Evolutionary conservation across 192 early-diverging fungal species (phyloP).

Genomic region (Coemansia biformis): DNA sequence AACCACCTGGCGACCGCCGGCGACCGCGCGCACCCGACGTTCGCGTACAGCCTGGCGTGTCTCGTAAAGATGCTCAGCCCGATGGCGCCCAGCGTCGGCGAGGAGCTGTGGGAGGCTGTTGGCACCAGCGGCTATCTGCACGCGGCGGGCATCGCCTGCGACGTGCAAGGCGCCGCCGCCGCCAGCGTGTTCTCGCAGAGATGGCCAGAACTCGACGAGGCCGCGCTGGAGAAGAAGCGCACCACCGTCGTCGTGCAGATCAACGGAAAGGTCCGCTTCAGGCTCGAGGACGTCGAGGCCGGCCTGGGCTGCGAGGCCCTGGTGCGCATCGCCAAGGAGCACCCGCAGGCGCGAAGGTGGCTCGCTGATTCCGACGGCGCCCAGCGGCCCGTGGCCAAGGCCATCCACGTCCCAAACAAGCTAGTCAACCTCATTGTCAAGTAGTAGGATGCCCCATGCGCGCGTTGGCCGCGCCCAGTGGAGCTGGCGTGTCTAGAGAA

Average conservation of each 20-base stretch:
- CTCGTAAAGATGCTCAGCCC: conserved; percentile 70
- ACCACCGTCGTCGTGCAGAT: conserved; percentile 53
- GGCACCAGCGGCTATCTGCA: conserved; percentile 22
- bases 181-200: conserved; percentile 49
- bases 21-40: conserved; percentile 47
- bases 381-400: conserved; percentile 39
- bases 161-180: too few relatives aligned
- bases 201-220: conserved; percentile 56
- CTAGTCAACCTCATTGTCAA: conserved; percentile 67
- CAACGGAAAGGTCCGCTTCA: conserved; percentile 75
- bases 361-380: conserved; percentile 36
- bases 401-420: conserved; percentile 62
- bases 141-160: neutral
- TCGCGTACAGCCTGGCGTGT: conserved; percentile 49
- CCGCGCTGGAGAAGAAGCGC: conserved; percentile 50
- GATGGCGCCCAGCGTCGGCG: conserved; percentile 66
- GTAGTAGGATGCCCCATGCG: neutral
- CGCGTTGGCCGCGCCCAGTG: neutral
- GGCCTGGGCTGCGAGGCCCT: conserved; percentile 33
- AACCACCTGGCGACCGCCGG: conserved; percentile 32
- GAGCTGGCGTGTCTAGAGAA: too few relatives aligned
- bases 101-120: conserved; percentile 62
- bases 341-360: conserved; percentile 54
- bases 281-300: conserved; percentile 38
- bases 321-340: conserved; percentile 40